Evolutionary conservation across 257 asterid species (phyloP), one percentile per base, ranked within the genome.

Genomic region (Forsythia suspensa): DNA sequence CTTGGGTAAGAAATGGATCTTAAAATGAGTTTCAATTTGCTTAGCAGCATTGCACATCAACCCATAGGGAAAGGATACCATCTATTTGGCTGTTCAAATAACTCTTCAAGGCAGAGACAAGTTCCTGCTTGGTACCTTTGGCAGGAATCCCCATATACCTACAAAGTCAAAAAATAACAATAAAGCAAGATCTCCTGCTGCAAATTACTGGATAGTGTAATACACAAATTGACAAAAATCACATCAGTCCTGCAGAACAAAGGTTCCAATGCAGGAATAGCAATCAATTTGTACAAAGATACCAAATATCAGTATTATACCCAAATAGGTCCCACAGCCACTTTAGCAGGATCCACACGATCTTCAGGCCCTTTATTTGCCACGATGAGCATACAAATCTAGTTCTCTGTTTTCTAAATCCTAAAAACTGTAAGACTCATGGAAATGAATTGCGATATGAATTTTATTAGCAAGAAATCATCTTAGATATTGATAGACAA

Each of bases 101-200:
- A 79, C 74, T 81, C 89, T 88, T 88, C 88, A 88, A 83, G 73
- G 91, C 80, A 77, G 89, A 83, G 82, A 82, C 75, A 79, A 85
- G 89, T 76, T 89, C 95, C 42, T 77, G 76, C 79, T 89, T 89
- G 70, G 83, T 79, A 74, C 94, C 96, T 83, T 86, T 83, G 72
- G 88, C 86, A 74, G 92, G 88, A 78, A 88, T 72, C 48, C 90
- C 94, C 34, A 70, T 86, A 82, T 80, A 85, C 87, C 96, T 91
- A 75, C 72, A 84, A 71, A 75, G 55, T 29, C 37, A 77, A 51
- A 61, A 66, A 51, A 11, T 21, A 66, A 34, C 39, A 69, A 76
- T 41, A 6, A 5, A 41, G 65, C 73, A 63, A 81, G 55, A 77
- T 51, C 67, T 51, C 57, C 43, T 42, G 68, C 71, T 24, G 70